Conservation (phyloP, 768 basidiomycete genomes). For the Naganishia onofrii region DNA sequence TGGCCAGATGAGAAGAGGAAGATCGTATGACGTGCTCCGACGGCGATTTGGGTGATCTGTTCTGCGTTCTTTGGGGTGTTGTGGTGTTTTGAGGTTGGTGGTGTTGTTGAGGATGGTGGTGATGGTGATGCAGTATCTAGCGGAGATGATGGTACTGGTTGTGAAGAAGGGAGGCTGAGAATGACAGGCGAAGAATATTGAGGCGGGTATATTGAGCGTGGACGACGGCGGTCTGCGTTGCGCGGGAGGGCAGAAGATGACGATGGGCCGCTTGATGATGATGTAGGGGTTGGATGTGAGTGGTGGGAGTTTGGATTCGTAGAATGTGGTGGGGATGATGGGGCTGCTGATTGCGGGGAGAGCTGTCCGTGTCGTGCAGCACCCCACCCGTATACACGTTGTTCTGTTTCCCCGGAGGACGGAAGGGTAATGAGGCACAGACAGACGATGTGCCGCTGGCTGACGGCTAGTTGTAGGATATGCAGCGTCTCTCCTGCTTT, state of each 20-base stretch:
- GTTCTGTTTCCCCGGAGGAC: conserved; percentile 15
- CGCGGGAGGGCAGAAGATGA: not conserved
- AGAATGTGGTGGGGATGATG: too few relatives aligned
- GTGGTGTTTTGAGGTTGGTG: not conserved
- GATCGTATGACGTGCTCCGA: conserved; percentile 62
- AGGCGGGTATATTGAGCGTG: not conserved
- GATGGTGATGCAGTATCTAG: too few relatives aligned
- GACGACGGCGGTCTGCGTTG: not conserved
- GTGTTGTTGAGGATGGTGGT: not conserved
- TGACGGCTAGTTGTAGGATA: conserved; percentile 59
- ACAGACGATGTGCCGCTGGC: conserved; percentile 67
- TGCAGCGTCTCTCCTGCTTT: conserved; percentile 27
- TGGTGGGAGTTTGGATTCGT: too few relatives aligned
- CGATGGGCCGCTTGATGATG: too few relatives aligned
- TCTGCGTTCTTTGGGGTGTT: not conserved
- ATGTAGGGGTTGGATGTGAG: too few relatives aligned
- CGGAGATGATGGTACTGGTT: too few relatives aligned
- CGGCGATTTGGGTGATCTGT: conserved; percentile 46
- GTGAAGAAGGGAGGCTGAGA: not conserved
- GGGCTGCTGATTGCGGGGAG: conserved; percentile 41
- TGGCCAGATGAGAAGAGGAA: conserved; percentile 57
- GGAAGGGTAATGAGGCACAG: conserved; percentile 51
- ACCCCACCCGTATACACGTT: conserved; percentile 72
- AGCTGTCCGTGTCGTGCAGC: conserved; percentile 80
- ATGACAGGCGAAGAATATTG: not conserved